These are phyloP conservation scores for Microbotryum lychnidis-dioicae DNA, from an alignment of 1,284 basidiomycete species.

Conservation along the genomic window DNA sequence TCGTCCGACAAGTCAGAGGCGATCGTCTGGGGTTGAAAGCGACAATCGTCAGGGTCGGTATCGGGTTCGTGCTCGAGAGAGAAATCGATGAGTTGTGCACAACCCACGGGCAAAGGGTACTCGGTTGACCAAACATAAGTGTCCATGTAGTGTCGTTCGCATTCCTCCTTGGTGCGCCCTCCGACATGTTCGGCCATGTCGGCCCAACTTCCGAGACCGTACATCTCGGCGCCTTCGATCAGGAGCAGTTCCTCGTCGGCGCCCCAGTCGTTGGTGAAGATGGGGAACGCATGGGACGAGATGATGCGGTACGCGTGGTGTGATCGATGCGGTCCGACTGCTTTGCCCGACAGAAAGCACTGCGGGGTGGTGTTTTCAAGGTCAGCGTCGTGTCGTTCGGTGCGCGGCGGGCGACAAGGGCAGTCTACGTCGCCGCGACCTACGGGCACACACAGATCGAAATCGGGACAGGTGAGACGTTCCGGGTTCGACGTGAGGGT, in stretches of 20 bases:
- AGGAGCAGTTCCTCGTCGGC: slow-evolving; percentile 95
- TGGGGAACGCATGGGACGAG: slow-evolving; percentile 88
- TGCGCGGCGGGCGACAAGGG: no score
- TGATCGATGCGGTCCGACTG: slow-evolving; percentile 76
- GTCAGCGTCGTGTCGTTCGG: not conserved
- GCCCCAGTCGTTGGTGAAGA: slow-evolving; percentile 92
- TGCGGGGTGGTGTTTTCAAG: slow-evolving; percentile 3
- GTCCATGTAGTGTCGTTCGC: slow-evolving; percentile 77
- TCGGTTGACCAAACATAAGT: slow-evolving; percentile 69
- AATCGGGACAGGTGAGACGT: slow-evolving; percentile 34
- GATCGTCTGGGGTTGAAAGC: slow-evolving; percentile 48
- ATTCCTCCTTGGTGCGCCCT: slow-evolving; percentile 78
- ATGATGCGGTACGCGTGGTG: slow-evolving; percentile 89
- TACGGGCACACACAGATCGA: slow-evolving; percentile 41
- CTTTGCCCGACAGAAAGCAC: slow-evolving; percentile 88
- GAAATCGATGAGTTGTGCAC: not conserved
- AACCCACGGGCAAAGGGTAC: slow-evolving; percentile 66
- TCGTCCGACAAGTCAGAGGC: slow-evolving; percentile 62
- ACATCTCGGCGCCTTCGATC: slow-evolving; percentile 77
- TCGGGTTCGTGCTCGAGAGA: not conserved
- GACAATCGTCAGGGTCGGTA: not conserved
- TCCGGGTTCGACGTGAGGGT: slow-evolving; percentile 14
- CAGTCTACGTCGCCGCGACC: not conserved
- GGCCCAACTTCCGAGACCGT: slow-evolving; percentile 94
- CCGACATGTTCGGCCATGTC: slow-evolving; percentile 94